Base-by-base conservation (phyloP, 208 protist genomes). In the Crithidia brevicula region DNA sequence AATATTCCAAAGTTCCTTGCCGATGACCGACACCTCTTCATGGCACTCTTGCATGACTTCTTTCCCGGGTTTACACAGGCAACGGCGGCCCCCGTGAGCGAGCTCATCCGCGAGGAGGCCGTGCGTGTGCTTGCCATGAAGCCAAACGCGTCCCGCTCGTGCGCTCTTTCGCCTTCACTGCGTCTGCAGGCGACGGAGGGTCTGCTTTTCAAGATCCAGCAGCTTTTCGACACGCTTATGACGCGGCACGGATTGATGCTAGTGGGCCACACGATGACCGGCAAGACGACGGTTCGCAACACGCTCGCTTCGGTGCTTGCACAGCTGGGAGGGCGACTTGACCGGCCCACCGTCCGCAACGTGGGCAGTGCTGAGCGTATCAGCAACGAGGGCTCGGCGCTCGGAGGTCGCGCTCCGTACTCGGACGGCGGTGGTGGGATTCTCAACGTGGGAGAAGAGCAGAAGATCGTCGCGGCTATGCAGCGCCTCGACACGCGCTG, bases 221-320 rank as follows among this genome's bases (percentile, higher is more conserved):
- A 99, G 77, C 83, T 99, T 52, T 97, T 96, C 74, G 96, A 98
- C 67, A 96, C 93, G 7, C 78, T 97, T 38, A 74, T 86, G 42
- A 89, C 93, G 11, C 88, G 94, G 15, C 93, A 97, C 77, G 96
- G 93, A 46, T 68, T 98, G 47, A 98, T 98, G 93, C 72, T 96
- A 15, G 98, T 99, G 33, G 98, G 98, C n/a, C 88, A 92, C 58
- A 97, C 97, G 34, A 95, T 97, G 74, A 90, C 81, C 31, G 97
- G 96, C 51, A 99, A 99, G 89, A 93, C 96, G 11, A 85, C 84
- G 18, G 78, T 87, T 66, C 81, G 94, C 58, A 49, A 93, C 34
- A 87, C 81, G 36, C 89, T 99, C 18, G 60, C 85, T 20, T 40
- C 60, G 20, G 84, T 93, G 10, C 80, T 97, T 15, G 88, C 84